Conservation (phyloP, 2,329 filamentous ascomycete species). For the Ilyonectria robusta region DNA sequence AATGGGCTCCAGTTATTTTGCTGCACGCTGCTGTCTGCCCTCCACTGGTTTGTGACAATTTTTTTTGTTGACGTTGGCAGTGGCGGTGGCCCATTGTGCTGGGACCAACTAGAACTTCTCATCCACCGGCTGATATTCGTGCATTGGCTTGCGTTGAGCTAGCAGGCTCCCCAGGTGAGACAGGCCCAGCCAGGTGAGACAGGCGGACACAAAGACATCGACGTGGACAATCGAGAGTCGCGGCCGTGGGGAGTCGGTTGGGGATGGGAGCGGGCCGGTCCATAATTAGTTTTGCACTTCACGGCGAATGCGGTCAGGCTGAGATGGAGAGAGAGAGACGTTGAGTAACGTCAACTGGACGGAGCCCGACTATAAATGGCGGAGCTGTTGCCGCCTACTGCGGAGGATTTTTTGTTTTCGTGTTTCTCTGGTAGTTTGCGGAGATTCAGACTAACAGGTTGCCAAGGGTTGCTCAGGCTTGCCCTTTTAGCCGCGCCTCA, state of each 20-base stretch:
- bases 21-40: constrained; percentile 17
- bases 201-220: constrained; percentile 10
- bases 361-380: constrained; percentile 23
- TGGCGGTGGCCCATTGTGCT: constrained; percentile 24
- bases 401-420: constrained; percentile 1
- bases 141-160: constrained; percentile 8
- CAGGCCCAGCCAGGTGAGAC: constrained; percentile 19
- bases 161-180: constrained; percentile 22
- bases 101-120: constrained; percentile 10
- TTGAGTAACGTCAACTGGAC: constrained; percentile 1
- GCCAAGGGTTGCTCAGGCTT: neutral
- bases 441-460: constrained; percentile 2
- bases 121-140: constrained; percentile 8
- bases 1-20: constrained; percentile 17
- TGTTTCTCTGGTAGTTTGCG: constrained; percentile 10
- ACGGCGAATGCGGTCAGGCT: constrained; percentile 22
- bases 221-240: constrained; percentile 30
- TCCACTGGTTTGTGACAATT: constrained; percentile 11
- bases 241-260: constrained; percentile 11
- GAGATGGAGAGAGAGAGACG: neutral
- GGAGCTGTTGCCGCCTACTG: constrained; percentile 17
- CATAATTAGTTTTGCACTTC: constrained; percentile 20
- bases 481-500: no score
- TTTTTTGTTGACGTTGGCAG: constrained; percentile 12
- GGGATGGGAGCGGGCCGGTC: constrained; percentile 27